Evolutionary conservation across 2,329 filamentous ascomycete species (phyloP).

Genomic region (Pseudonectria buxi): DNA sequence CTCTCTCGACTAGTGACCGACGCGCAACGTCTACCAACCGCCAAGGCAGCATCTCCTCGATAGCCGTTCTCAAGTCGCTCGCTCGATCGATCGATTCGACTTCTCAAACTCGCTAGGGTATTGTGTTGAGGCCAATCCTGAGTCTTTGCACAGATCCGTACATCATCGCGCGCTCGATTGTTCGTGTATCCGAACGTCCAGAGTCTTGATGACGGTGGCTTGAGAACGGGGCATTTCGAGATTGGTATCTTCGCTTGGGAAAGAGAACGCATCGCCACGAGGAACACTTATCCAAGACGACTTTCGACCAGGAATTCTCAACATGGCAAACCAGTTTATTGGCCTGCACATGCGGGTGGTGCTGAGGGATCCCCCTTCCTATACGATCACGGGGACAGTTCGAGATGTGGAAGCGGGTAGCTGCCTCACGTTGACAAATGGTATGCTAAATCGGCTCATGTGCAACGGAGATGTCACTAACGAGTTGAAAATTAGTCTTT

Average conservation of each 20-base stretch:
- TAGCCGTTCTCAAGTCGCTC: too few relatives aligned
- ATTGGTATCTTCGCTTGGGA: conserved; percentile 8
- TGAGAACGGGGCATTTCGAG: conserved; percentile 9
- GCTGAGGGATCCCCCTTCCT: conserved; percentile 57
- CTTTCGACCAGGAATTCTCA: conserved; percentile 1
- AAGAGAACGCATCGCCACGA: conserved; percentile 1
- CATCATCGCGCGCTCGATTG: not conserved
- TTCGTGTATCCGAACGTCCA: conserved; percentile 3
- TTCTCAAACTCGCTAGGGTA: too few relatives aligned
- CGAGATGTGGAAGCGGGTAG: conserved; percentile 59
- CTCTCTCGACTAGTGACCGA: too few relatives aligned
- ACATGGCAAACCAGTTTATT: conserved; percentile 58
- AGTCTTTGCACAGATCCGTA: too few relatives aligned
- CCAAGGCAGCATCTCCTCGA: too few relatives aligned
- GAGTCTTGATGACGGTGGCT: conserved; percentile 16
- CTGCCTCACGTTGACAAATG: conserved; percentile 64
- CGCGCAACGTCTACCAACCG: too few relatives aligned
- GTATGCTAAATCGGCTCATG: conserved; percentile 36
- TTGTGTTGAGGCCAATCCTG: too few relatives aligned
- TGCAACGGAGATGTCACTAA: conserved; percentile 4
- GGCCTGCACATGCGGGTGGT: conserved; percentile 71
- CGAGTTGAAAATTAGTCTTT: conserved; percentile 26
- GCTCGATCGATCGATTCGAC: too few relatives aligned
- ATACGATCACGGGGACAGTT: conserved; percentile 63
- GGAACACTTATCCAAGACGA: conserved; percentile 1